These are phyloP conservation scores for Mycena pura DNA, from an alignment of 768 basidiomycete species.

Conservation along the genomic window DNA sequence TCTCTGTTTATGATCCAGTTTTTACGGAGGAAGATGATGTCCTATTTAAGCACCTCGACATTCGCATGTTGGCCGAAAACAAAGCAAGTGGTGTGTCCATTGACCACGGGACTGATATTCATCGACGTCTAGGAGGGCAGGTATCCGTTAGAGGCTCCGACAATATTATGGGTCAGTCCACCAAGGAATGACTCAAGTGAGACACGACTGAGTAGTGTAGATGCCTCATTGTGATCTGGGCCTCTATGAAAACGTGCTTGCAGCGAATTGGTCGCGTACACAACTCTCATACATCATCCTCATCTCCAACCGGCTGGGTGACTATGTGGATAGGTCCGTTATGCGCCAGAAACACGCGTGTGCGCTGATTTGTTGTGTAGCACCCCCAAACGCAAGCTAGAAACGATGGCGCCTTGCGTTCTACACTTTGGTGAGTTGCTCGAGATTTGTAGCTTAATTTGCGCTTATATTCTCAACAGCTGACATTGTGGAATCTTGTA, in stretches of 20 bases:
- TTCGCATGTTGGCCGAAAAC: constrained; percentile 49
- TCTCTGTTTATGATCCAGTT: constrained; percentile 76
- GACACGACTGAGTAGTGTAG: constrained; percentile 15
- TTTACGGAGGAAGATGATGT: constrained; percentile 65
- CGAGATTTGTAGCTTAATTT: not conserved
- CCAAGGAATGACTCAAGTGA: not conserved
- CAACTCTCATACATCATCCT: constrained; percentile 58
- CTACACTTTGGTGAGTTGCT: constrained; percentile 55
- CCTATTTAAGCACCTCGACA: constrained; percentile 54
- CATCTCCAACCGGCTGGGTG: constrained; percentile 68
- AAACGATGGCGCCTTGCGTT: constrained; percentile 58
- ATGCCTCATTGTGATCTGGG: constrained; percentile 83
- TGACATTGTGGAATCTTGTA: constrained; percentile 49
- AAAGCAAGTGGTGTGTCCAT: constrained; percentile 50
- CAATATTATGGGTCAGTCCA: constrained; percentile 55
- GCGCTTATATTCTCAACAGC: not conserved
- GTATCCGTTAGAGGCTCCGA: constrained; percentile 49
- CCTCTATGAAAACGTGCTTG: constrained; percentile 71
- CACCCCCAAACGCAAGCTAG: constrained; percentile 57
- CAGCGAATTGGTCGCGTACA: constrained; percentile 50
- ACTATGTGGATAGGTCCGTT: constrained; percentile 70
- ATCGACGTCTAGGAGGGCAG: constrained; percentile 36
- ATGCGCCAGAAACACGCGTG: not conserved
- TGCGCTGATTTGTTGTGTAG: constrained; percentile 41
- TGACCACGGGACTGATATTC: not conserved